These are phyloP conservation scores for Albugo candida DNA, from an alignment of 352 stramenopile species.

Conservation along the genomic window DNA sequence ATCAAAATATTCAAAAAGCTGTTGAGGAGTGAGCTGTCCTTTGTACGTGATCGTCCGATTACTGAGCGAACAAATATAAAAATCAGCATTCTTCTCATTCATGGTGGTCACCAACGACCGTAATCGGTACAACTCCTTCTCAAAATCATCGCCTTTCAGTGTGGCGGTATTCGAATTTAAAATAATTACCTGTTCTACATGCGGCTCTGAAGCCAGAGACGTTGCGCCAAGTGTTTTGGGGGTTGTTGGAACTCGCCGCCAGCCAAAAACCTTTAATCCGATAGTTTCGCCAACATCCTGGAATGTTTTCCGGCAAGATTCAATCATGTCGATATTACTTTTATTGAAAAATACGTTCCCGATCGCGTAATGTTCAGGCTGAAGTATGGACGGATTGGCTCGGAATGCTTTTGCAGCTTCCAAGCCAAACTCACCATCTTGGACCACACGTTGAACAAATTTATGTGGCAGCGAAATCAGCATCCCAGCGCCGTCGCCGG, in stretches of 20 bases:
- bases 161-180: slow-evolving; percentile 34
- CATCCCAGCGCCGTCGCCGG: slow-evolving; percentile 84
- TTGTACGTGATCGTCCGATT: slow-evolving; percentile 95
- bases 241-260: slow-evolving; percentile 84
- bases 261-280: slow-evolving; percentile 84
- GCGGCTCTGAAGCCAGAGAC: slow-evolving; percentile 83
- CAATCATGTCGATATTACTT: slow-evolving; percentile 45
- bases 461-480: slow-evolving; percentile 89
- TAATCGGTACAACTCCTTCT: slow-evolving; percentile 72
- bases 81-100: slow-evolving; percentile 67
- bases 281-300: slow-evolving; percentile 57
- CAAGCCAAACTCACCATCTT: slow-evolving; percentile 52
- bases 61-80: slow-evolving; percentile 91
- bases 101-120: slow-evolving; percentile 29
- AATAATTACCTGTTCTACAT: slow-evolving; percentile 91
- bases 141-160: slow-evolving; percentile 73
- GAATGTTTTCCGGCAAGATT: slow-evolving; percentile 78
- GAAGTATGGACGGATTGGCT: slow-evolving; percentile 12
- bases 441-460: slow-evolving; percentile 81
- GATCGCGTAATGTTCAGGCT: slow-evolving; percentile 78
- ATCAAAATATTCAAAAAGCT: slow-evolving; percentile 63
- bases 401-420: slow-evolving; percentile 19
- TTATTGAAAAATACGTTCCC: slow-evolving; percentile 83
- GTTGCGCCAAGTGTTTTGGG: slow-evolving; percentile 86
- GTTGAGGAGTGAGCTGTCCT: slow-evolving; percentile 90